Base-by-base conservation (phyloP, 805 yeast genomes). In the Cyberlindnera veronae region DNA sequence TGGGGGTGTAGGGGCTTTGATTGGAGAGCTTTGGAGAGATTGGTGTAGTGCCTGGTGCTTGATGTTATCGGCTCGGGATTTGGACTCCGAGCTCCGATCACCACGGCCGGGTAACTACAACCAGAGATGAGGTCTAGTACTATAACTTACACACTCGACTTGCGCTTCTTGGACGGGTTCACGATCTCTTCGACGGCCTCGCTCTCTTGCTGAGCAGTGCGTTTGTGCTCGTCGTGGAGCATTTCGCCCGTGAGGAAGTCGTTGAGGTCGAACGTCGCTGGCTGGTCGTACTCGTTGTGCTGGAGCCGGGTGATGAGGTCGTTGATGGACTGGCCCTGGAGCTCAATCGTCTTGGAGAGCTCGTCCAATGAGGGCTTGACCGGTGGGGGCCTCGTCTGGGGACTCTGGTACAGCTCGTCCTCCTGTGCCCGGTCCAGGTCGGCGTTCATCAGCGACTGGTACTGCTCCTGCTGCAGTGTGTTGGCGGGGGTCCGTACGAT, bases 201-300 rank as follows among this genome's bases (percentile, higher is more conserved):
- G n/a, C n/a, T 20, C 5, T 29, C 45, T 5, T 29, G 38, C 11
- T 34, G 39, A 13, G 15, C 32, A 5, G 27, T 36, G 3, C 15
- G 18, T 50, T 96, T 69, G 57, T 90, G 96, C 0, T 79, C 77
- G 28, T 71, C 72, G 51, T 83, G 31, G 2, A 38, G 5, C 17
- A 46, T 16, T 15, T 50, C 48, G 17, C 41, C 44, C n/a, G 48
- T 54, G 27, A 56, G 39, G 20, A 48, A 56, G 7, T 56, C 61
- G 37, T 54, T 51, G 14, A 56, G 22, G 33, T 54, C 53, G 23
- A 56, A 56, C 16, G 36, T 34, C 14, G 31, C 38, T n/a, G 45
- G 27, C 21, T 45, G 45, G 16, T 42, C 44, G 13, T 31, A 31
- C 30, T 45, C 46, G 9, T 42, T 43, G 17, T 47, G 51, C 18